Base-by-base conservation (phyloP, 352 stramenopile genomes). In the Phytopythium mirpurense region DNA sequence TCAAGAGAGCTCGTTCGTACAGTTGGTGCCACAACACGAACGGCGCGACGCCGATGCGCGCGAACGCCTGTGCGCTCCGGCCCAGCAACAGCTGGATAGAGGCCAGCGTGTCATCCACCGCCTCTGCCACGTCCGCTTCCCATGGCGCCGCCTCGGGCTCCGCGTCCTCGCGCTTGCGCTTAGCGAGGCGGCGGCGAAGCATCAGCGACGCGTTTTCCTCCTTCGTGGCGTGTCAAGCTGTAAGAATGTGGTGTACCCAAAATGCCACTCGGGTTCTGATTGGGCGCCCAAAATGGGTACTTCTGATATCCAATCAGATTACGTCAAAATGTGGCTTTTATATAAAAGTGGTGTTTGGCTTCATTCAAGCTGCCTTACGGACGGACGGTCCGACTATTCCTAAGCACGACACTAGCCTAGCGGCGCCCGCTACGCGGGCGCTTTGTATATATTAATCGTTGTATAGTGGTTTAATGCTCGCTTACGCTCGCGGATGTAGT, bases 21-120 rank as follows among this genome's bases (percentile, higher is more conserved):
- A 88, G 38, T 65, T 86, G 78, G 41, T 88, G 78, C 63, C 68
- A 74, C 18, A 86, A 35, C 21, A 78, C 54, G 10, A 85, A 15
- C 7, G 74, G 62, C 41, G 74, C 65, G n/a, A 83, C 48, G 21
- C 57, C 56, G 1, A 73, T 57, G 10, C 45, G 38, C 36, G 50
- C 57, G 57, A 83, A 88, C 9, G 60, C 63, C 15, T 57, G 51
- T 5, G 59, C 32, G 41, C 74, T 79, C 31, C 74, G 74, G 29
- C 58, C 67, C n/a, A 63, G 37, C 19, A 86, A 58, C 34, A 88
- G 63, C 46, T 88, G 59, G 9, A 86, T 66, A 27, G 68, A 74
- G 0, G 68, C 42, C 44, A 85, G 57, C 26, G 69, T 82, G 51
- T 88, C 78, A 38, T 88, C 74, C 23, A 80, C 54, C 26, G 78